phyloP scores from a whole-genome alignment of 2,329 filamentous ascomycete species.

The Fusarium nodosum region DNA sequence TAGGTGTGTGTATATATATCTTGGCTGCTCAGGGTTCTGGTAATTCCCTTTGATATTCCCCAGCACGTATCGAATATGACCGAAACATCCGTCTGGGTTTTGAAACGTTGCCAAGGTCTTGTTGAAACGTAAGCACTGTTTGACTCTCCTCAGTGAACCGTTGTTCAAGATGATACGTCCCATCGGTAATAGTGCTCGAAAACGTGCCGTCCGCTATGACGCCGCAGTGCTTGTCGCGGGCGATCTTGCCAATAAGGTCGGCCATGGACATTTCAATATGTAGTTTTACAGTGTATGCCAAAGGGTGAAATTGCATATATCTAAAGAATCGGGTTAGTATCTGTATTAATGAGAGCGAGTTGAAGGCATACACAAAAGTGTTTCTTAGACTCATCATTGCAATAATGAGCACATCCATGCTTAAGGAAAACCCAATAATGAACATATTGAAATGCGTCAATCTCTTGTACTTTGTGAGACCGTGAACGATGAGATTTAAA shows the following conservation, averaged over 20 bases:
- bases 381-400: slow-evolving; percentile 50
- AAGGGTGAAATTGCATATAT: slow-evolving; percentile 65
- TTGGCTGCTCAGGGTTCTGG: slow-evolving; percentile 14
- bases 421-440: slow-evolving; percentile 48
- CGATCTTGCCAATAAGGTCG: slow-evolving; percentile 61
- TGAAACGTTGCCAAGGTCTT: slow-evolving; percentile 1
- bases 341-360: neutral
- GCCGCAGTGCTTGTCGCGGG: slow-evolving; percentile 39
- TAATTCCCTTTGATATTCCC: slow-evolving; percentile 31
- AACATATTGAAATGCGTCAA: slow-evolving; percentile 50
- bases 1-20: neutral
- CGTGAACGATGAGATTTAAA: slow-evolving; percentile 39
- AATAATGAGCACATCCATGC: slow-evolving; percentile 49
- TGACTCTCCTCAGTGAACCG: slow-evolving; percentile 8
- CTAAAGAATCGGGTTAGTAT: slow-evolving; percentile 7
- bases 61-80: slow-evolving; percentile 20
- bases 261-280: slow-evolving; percentile 69
- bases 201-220: slow-evolving; percentile 41
- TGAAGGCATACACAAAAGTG: slow-evolving; percentile 47
- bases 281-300: slow-evolving; percentile 67
- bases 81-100: slow-evolving; percentile 35
- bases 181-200: slow-evolving; percentile 29
- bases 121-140: neutral
- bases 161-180: slow-evolving; percentile 25
- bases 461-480: slow-evolving; percentile 46